Conservation (phyloP, 345 rosid species). For the Schrenkiella parvula region DNA sequence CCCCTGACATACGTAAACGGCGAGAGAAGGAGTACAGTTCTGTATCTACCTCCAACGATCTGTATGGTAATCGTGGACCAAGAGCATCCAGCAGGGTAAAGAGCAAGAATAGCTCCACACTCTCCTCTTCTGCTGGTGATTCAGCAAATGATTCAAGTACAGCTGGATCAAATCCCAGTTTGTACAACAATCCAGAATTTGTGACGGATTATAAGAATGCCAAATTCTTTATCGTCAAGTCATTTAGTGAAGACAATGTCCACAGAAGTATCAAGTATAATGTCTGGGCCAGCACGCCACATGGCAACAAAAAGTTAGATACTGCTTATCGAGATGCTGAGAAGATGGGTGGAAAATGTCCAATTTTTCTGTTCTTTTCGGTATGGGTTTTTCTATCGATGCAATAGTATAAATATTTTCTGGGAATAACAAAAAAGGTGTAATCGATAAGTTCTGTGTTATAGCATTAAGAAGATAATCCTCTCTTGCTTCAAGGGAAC, state of each 20-base stretch:
- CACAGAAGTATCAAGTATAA: constrained; percentile 69
- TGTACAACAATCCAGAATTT: constrained; percentile 49
- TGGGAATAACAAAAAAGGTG: background rate
- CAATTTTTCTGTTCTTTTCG: constrained; percentile 66
- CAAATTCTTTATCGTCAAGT: constrained; percentile 66
- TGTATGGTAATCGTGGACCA: constrained; percentile 65
- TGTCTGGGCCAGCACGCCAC: constrained; percentile 79
- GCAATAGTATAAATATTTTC: background rate
- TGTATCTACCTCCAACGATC: constrained; percentile 39
- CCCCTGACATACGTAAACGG: constrained; percentile 51
- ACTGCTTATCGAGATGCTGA: constrained; percentile 60
- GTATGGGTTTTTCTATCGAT: constrained; percentile 27
- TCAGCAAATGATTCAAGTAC: constrained; percentile 33
- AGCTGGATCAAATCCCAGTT: constrained; percentile 34
- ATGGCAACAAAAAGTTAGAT: constrained; percentile 67
- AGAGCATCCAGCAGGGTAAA: constrained; percentile 51
- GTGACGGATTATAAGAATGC: constrained; percentile 52
- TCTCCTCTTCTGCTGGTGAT: constrained; percentile 32
- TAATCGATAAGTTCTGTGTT: background rate
- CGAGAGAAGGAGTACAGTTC: constrained; percentile 50
- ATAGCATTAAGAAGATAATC: background rate
- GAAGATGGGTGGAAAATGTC: constrained; percentile 46
- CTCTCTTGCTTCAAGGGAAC: background rate
- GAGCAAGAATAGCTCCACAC: constrained; percentile 40
- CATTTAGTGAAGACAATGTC: constrained; percentile 79